Evolutionary conservation across 2,329 filamentous ascomycete species (phyloP).

Genomic region (Ceratocystis smalleyi): DNA sequence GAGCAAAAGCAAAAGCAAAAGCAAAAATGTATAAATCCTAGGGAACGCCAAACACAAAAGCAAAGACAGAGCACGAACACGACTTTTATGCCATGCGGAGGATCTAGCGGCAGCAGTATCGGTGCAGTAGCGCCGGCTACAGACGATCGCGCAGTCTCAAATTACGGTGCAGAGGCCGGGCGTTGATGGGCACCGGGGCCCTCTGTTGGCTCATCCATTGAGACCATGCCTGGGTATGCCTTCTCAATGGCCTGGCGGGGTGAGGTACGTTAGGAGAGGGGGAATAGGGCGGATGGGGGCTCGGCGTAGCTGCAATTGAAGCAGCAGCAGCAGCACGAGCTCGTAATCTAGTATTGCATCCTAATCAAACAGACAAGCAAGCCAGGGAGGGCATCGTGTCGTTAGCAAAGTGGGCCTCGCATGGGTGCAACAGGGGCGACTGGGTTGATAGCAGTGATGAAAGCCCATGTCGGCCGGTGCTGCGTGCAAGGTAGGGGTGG

Average conservation of each 20-base stretch:
- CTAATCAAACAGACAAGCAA: not conserved
- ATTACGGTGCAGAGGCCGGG: conserved; percentile 8
- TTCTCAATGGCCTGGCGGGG: not conserved
- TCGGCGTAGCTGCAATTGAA: not conserved
- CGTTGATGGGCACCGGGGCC: conserved; percentile 7
- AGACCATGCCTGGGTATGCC: conserved; percentile 15
- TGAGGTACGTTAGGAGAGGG: not conserved
- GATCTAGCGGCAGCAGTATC: not conserved
- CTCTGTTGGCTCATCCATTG: conserved; percentile 17
- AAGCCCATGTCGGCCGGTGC: not conserved
- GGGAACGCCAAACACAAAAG: not conserved
- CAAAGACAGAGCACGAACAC: not conserved
- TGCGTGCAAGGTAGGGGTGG: not conserved
- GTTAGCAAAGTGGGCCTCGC: not conserved
- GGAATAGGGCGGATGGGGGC: not conserved
- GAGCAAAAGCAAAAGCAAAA: not conserved
- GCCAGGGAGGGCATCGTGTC: not conserved
- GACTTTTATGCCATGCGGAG: not conserved
- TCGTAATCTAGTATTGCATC: not conserved
- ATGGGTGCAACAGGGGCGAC: not conserved
- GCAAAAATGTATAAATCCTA: conserved; percentile 2
- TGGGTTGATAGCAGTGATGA: not conserved
- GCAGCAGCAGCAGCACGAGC: conserved; percentile 23
- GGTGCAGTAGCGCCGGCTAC: not conserved
- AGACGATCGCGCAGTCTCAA: not conserved